A percentile compares a stretch with the other conserved stretches of the same genome.
Evolutionary conservation across 2,329 filamentous ascomycete species (phyloP).

Genomic region (Cladophialophora carrionii): DNA sequence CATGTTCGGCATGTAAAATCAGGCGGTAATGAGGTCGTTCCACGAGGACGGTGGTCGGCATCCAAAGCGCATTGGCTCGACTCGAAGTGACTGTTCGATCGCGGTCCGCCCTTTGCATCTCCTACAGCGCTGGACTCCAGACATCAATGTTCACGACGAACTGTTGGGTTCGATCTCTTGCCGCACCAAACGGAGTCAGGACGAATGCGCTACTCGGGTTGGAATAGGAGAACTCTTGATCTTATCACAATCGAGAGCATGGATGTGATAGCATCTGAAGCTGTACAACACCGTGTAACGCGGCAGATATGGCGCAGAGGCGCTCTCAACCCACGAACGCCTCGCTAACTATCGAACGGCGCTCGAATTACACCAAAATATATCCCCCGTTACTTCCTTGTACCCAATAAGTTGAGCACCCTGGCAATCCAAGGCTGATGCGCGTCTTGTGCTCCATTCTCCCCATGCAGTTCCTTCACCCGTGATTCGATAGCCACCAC

Average conservation of each 20-base stretch:
- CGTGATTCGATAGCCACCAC: conserved; percentile 71
- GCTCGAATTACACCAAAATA: background rate
- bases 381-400: conserved; percentile 18
- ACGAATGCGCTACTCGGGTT: background rate
- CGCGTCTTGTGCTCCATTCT: conserved; percentile 44
- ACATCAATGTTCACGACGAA: background rate
- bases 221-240: conserved; percentile 4
- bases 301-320: background rate
- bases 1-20: conserved; percentile 47
- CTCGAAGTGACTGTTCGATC: background rate
- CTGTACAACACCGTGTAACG: conserved; percentile 1
- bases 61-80: background rate
- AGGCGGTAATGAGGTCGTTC: background rate
- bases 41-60: background rate
- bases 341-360: background rate
- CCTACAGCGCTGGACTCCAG: background rate
- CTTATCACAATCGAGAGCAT: background rate
- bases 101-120: background rate
- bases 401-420: conserved; percentile 26
- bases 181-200: background rate
- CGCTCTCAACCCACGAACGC: background rate
- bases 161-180: background rate
- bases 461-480: conserved; percentile 64
- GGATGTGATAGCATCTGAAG: background rate
- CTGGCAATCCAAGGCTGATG: conserved; percentile 26